Base-by-base conservation (phyloP, 352 stramenopile species). In the Aphanomyces invadans region DNA sequence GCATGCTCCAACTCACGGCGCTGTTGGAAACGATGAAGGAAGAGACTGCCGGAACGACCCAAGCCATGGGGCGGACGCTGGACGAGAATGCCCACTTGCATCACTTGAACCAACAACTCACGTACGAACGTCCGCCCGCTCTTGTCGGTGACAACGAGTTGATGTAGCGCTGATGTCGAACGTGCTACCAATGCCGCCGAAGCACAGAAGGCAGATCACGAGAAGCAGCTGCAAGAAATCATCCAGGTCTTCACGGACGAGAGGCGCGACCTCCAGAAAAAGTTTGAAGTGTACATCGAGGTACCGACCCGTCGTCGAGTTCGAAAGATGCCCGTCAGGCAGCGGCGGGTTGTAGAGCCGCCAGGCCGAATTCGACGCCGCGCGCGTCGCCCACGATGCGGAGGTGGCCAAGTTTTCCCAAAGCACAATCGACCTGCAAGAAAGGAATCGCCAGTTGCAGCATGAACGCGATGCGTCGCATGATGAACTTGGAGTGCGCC, bases 361-460 rank as follows among this genome's bases (percentile, higher is more conserved):
- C 10, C 26, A 62, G 31, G 23, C 17, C 4, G 53, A 42, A 33
- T 45, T 42, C 23, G 53, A 45, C 15, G 53, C 28, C 26, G 53
- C 31, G 15, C 53, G 33, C 29, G 21, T 26, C 23, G 15, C 26
- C 17, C 33, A 42, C 31, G 31, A 62, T 7, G 11, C 7, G 4
- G 28, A 62, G 19, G 23, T 45, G 19, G 53, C 29, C 28, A 45
- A 29, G 19, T 23, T 62, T 7, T 21, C 21, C 11, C 25, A 4
- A 10, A 31, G 45, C 19, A 62, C 19, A 9, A 21, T 26, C 9
- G 31, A 2, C 10, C 31, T 46, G n/a, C 11, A 21, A 23, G 15
- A 75, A 9, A 80, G 88, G 48, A 79, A 75, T n/a, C 68, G 23
- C 36, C 53, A 45, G 31, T 17, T 7, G 17, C 19, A 33, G 28